phyloP scores from a whole-genome alignment of 2,329 filamentous ascomycete species.

The Aspergillus sp. region DNA sequence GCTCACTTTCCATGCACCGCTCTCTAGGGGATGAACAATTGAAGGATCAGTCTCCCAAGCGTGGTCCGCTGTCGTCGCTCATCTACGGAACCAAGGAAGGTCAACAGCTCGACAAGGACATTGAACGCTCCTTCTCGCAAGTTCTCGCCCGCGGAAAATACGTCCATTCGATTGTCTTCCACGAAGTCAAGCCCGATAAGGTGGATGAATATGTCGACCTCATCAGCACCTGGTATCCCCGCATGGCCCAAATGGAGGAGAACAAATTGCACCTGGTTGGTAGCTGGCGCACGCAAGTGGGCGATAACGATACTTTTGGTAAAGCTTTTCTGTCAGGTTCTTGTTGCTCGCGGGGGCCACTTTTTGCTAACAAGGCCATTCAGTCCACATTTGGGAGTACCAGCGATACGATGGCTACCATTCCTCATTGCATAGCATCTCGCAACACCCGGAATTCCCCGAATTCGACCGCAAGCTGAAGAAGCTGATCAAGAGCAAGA shows the following conservation, averaged over 20 bases:
- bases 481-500: conserved; percentile 74
- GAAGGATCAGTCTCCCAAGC: conserved; percentile 58
- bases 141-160: conserved; percentile 95
- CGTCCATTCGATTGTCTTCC: conserved; percentile 94
- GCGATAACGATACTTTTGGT: conserved; percentile 96
- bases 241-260: conserved; percentile 73
- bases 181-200: conserved; percentile 91
- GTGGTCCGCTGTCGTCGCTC: conserved; percentile 71
- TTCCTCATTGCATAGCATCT: conserved; percentile 77
- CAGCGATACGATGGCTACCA: conserved; percentile 96
- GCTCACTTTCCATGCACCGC: conserved; percentile 53
- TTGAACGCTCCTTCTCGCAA: conserved; percentile 92
- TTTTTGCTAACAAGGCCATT: conserved; percentile 22
- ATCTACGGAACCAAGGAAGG: conserved; percentile 98
- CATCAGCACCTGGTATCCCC: conserved; percentile 86
- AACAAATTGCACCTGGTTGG: conserved; percentile 95
- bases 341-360: background rate
- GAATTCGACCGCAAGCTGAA: conserved; percentile 81
- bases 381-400: conserved; percentile 99
- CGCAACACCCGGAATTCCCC: conserved; percentile 72
- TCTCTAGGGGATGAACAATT: conserved; percentile 52
- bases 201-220: conserved; percentile 90
- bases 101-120: conserved; percentile 86
- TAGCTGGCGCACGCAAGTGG: conserved; percentile 96
- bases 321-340: conserved; percentile 28